A percentile compares a stretch with the other conserved stretches of the same genome.
Evolutionary conservation across 1,284 basidiomycete species (phyloP).

Genomic region (Salmacisia buchloeana): DNA sequence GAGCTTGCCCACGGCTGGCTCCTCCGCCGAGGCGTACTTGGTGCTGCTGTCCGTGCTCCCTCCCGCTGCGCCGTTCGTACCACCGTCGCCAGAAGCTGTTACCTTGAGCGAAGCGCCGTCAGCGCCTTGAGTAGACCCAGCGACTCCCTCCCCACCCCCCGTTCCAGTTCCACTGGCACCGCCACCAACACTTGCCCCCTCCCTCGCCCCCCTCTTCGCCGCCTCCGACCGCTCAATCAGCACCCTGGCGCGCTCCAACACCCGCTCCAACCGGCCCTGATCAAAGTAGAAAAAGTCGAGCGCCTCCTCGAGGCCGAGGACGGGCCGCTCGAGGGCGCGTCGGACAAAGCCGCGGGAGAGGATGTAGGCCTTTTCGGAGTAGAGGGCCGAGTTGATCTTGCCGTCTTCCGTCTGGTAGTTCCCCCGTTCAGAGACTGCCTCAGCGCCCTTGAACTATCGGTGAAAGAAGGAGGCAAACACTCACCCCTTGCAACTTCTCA

Average conservation of each 20-base stretch:
- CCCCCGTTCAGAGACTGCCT: conserved; percentile 58
- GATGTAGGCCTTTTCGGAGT: conserved; percentile 87
- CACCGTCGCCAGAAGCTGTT: too few species aligned
- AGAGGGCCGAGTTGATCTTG: conserved; percentile 66
- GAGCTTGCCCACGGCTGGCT: conserved; percentile 6
- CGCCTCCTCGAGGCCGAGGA: conserved; percentile 67
- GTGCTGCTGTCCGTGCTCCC: too few species aligned
- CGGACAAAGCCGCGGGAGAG: conserved; percentile 81
- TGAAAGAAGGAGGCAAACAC: conserved; percentile 67
- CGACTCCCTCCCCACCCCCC: too few species aligned
- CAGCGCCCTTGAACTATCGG: conserved; percentile 64
- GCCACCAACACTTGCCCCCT: too few species aligned
- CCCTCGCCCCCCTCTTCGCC: neutral
- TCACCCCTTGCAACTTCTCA: conserved; percentile 47
- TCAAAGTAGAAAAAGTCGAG: conserved; percentile 65
- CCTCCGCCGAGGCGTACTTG: neutral
- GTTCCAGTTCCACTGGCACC: too few species aligned
- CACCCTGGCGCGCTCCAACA: neutral
- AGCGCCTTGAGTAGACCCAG: too few species aligned
- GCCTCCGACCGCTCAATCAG: neutral
- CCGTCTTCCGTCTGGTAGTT: conserved; percentile 66
- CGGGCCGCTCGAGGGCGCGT: conserved; percentile 71
- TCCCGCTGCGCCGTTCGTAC: too few species aligned
- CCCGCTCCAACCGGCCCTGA: neutral
- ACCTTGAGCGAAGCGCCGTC: too few species aligned